These are phyloP conservation scores for Aspergillus saccharolyticus DNA, from an alignment of 495 filamentous ascomycete genomes.

Conservation along the genomic window DNA sequence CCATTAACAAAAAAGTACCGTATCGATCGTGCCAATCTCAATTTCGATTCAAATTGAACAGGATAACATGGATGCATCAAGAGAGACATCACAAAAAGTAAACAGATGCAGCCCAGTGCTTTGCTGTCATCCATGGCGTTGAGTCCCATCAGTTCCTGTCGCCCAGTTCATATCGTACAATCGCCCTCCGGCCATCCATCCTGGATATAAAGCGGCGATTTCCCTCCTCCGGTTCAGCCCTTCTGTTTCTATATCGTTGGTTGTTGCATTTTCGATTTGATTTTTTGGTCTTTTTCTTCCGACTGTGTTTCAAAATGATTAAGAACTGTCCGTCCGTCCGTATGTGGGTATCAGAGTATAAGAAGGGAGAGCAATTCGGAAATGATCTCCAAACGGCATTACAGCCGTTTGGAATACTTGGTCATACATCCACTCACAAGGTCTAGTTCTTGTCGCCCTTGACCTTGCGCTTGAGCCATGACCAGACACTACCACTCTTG, in stretches of 20 bases:
- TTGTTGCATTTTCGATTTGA: constrained; percentile 4
- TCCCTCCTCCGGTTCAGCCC: background rate
- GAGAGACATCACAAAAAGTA: background rate
- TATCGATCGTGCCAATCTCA: background rate
- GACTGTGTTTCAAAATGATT: constrained; percentile 1
- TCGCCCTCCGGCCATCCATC: constrained; percentile 3
- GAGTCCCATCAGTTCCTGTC: background rate
- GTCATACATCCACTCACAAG: background rate
- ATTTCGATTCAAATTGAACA: background rate
- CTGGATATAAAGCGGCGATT: constrained; percentile 9
- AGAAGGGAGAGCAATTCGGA: constrained; percentile 4
- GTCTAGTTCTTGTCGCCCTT: constrained; percentile 16
- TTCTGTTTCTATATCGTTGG: constrained; percentile 2
- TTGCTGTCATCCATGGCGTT: background rate
- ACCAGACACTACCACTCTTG: constrained; percentile 23
- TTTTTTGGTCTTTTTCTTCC: constrained; percentile 3
- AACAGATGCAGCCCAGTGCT: background rate
- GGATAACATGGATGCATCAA: background rate
- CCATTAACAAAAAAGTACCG: background rate
- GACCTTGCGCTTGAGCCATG: constrained; percentile 30
- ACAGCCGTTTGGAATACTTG: background rate
- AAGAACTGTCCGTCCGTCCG: constrained; percentile 5
- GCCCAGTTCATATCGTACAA: constrained; percentile 14
- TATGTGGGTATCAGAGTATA: constrained; percentile 21
- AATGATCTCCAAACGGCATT: background rate